These are phyloP conservation scores for Chalciporus piperatus DNA, from an alignment of 768 basidiomycete genomes.

Conservation along the genomic window DNA sequence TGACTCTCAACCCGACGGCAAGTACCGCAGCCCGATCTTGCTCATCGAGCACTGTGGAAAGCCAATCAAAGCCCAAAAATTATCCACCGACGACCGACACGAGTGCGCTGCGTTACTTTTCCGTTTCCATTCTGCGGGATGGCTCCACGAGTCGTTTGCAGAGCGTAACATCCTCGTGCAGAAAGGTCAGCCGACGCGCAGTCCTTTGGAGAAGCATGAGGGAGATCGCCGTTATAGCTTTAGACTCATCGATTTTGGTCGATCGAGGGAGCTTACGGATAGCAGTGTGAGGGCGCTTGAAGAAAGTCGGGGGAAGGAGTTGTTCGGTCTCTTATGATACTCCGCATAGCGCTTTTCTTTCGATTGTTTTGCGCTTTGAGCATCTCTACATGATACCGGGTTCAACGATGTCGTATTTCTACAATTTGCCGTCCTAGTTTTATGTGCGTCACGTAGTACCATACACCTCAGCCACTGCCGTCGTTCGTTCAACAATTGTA, in stretches of 20 bases:
- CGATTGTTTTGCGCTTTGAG: neutral
- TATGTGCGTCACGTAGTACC: too few species aligned
- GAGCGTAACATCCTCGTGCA: conserved; percentile 44
- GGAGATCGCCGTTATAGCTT: conserved; percentile 25
- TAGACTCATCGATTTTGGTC: conserved; percentile 51
- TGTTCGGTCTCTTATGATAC: conserved; percentile 4
- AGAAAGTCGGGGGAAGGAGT: neutral
- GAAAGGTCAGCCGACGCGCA: conserved; percentile 36
- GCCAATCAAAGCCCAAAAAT: conserved; percentile 22
- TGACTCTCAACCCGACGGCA: conserved; percentile 7
- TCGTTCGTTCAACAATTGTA: too few species aligned
- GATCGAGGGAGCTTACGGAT: conserved; percentile 18
- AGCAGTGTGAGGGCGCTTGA: neutral
- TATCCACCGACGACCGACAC: conserved; percentile 34
- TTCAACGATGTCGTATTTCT: too few species aligned
- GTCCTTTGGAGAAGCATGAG: conserved; percentile 6
- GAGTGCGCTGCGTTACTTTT: conserved; percentile 40
- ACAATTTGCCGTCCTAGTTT: too few species aligned
- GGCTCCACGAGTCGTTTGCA: conserved; percentile 41
- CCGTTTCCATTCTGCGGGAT: conserved; percentile 38
- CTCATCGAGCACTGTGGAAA: conserved; percentile 37
- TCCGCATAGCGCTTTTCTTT: neutral
- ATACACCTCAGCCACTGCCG: too few species aligned
- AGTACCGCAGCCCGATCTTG: conserved; percentile 8
- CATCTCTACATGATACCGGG: too few species aligned